These are phyloP conservation scores for Vitellaria paradoxa DNA, from an alignment of 179 eudicot species.

Conservation along the genomic window DNA sequence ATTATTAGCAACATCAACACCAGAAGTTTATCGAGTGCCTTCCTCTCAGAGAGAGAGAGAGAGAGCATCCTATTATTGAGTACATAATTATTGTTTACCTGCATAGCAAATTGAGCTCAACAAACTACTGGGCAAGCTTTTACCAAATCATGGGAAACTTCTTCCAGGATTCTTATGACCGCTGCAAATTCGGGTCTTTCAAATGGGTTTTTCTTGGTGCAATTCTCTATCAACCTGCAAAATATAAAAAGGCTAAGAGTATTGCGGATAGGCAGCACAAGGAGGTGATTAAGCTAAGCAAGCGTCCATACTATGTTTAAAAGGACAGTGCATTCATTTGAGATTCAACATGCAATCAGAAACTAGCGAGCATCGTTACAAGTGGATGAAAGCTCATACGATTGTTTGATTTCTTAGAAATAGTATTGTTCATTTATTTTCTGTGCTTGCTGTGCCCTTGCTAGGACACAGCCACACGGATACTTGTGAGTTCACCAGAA, in stretches of 20 bases:
- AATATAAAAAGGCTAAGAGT: neutral
- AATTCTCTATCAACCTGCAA: constrained; percentile 24
- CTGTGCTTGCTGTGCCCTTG: neutral
- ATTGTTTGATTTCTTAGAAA: no score
- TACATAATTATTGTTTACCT: neutral
- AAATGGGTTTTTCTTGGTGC: constrained; percentile 19
- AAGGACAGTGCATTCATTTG: neutral
- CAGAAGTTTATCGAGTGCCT: neutral
- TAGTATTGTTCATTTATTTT: no score
- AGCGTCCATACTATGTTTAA: no score
- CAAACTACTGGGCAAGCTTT: constrained; percentile 25
- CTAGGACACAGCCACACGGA: neutral
- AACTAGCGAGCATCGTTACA: no score
- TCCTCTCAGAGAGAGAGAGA: neutral
- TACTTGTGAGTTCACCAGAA: neutral
- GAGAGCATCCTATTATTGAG: neutral
- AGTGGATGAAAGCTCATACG: no score
- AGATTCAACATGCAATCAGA: neutral
- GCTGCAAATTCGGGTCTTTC: constrained; percentile 17
- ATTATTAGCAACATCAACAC: neutral
- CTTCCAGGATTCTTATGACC: constrained; percentile 26
- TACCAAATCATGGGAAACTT: constrained; percentile 21
- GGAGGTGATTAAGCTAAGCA: neutral
- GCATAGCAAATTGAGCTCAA: neutral
- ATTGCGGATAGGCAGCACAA: neutral